These are phyloP conservation scores for Sarcodon sp. DNA, from an alignment of 768 basidiomycete species.

Conservation along the genomic window DNA sequence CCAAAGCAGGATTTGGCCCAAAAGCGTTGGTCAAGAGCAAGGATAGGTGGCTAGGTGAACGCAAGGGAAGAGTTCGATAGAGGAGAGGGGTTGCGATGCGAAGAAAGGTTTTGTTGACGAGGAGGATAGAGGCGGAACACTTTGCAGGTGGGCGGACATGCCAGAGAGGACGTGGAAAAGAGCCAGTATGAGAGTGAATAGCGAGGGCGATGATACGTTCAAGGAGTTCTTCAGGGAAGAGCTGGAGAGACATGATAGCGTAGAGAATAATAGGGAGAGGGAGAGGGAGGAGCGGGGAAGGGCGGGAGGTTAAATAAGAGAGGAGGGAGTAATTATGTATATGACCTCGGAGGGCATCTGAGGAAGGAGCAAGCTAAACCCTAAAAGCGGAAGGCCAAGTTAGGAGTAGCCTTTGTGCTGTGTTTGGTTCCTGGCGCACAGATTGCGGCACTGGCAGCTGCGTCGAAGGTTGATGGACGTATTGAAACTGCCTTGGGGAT, in stretches of 20 bases:
- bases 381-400: too few relatives aligned
- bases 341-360: conserved; percentile 1
- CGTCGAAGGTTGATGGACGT: too few relatives aligned
- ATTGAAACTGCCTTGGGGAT: too few relatives aligned
- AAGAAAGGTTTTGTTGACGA: conserved; percentile 36
- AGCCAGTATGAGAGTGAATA: conserved; percentile 11
- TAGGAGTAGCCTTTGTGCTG: too few relatives aligned
- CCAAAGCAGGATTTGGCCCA: conserved; percentile 21
- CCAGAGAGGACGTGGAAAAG: conserved; percentile 12
- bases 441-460: too few relatives aligned
- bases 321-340: conserved; percentile 3
- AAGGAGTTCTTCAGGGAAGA: conserved; percentile 31
- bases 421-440: too few relatives aligned
- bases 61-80: conserved; percentile 38
- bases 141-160: conserved; percentile 3
- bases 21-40: conserved; percentile 25
- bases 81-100: conserved; percentile 46
- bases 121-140: conserved; percentile 17
- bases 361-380: too few relatives aligned
- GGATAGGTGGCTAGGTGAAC: conserved; percentile 23
- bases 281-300: not conserved
- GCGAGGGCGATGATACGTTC: conserved; percentile 28
- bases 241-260: conserved; percentile 11
- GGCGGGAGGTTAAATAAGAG: not conserved
- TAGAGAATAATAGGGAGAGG: not conserved